A percentile compares a stretch with the other conserved stretches of the same genome.
Evolutionary conservation across 345 rosid genomes (phyloP).

Genomic region (Murraya paniculata): DNA sequence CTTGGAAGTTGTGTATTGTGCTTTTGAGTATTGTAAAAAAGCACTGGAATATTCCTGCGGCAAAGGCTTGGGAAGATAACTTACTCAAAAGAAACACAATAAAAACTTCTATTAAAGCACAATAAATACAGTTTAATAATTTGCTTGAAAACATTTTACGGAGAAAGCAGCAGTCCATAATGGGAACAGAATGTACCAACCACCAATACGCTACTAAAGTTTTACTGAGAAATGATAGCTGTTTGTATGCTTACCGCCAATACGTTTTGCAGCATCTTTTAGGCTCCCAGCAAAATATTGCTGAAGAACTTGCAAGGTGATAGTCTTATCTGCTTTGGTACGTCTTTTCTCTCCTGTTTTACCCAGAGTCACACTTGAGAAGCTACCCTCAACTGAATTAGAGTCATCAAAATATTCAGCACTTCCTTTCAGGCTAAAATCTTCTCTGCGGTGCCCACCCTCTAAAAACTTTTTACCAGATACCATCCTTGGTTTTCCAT

Average conservation of each 20-base stretch:
- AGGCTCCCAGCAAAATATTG: constrained; percentile 83
- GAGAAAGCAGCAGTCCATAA: neutral
- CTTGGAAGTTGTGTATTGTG: neutral
- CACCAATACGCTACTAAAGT: neutral
- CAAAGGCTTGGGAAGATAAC: neutral
- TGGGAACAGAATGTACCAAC: neutral
- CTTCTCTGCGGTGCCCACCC: constrained; percentile 23
- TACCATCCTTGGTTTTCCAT: constrained; percentile 26
- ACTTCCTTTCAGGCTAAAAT: constrained; percentile 33
- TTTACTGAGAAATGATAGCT: neutral
- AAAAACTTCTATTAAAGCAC: neutral
- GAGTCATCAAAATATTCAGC: constrained; percentile 42
- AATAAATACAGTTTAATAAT: neutral
- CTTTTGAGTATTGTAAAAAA: neutral
- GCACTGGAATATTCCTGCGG: neutral
- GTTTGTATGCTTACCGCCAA: constrained; percentile 63
- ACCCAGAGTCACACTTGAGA: constrained; percentile 29
- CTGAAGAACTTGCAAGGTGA: constrained; percentile 69
- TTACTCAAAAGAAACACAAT: neutral
- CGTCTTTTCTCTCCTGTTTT: constrained; percentile 56
- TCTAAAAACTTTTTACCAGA: constrained; percentile 27
- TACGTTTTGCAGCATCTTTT: constrained; percentile 90
- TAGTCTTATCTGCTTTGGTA: constrained; percentile 62
- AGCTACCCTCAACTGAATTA: constrained; percentile 43
- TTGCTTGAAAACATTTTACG: neutral